Percentiles rank a stretch among this genome's conserved stretches.
Conservation (phyloP, 1,284 basidiomycete species). For the Cryptococcus sp. region DNA sequence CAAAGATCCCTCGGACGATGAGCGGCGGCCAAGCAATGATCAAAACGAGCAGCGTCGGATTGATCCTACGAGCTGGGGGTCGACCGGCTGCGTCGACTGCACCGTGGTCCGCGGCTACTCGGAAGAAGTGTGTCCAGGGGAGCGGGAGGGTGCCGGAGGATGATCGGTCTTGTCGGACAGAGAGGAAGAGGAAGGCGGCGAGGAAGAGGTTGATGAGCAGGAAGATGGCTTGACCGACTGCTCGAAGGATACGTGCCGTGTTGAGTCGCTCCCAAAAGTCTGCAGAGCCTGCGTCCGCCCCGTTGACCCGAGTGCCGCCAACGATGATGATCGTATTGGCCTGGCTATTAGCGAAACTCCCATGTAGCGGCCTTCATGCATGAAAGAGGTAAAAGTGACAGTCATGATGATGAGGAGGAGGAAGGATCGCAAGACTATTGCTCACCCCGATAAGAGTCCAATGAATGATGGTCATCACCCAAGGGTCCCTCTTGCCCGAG, state of each 20-base stretch:
- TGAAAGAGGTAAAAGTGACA: neutral
- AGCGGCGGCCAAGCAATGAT: slow-evolving; percentile 17
- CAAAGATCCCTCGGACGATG: slow-evolving; percentile 24
- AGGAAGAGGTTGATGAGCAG: slow-evolving; percentile 23
- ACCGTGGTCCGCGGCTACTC: slow-evolving; percentile 10
- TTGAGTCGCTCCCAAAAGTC: slow-evolving; percentile 12
- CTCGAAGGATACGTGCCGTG: slow-evolving; percentile 15
- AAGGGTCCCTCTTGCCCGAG: slow-evolving; percentile 14
- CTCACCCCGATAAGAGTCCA: slow-evolving; percentile 16
- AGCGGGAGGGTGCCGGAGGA: slow-evolving; percentile 10
- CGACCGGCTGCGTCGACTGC: slow-evolving; percentile 7
- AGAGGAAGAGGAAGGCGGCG: slow-evolving; percentile 13
- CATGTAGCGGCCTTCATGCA: too few relatives aligned
- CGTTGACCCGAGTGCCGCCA: slow-evolving; percentile 22
- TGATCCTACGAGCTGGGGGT: neutral
- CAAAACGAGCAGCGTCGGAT: slow-evolving; percentile 12
- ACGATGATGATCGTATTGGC: slow-evolving; percentile 29
- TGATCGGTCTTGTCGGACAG: slow-evolving; percentile 12
- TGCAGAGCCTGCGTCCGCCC: slow-evolving; percentile 2
- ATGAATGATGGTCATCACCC: slow-evolving; percentile 20
- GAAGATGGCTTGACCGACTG: slow-evolving; percentile 27
- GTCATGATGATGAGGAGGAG: neutral
- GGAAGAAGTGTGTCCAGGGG: slow-evolving; percentile 12
- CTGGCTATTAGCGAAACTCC: neutral
- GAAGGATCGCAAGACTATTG: neutral